A percentile compares a stretch with the other conserved stretches of the same genome.
phyloP scores from a whole-genome alignment of 148 eudicot genomes.

The Polygonum aviculare region DNA sequence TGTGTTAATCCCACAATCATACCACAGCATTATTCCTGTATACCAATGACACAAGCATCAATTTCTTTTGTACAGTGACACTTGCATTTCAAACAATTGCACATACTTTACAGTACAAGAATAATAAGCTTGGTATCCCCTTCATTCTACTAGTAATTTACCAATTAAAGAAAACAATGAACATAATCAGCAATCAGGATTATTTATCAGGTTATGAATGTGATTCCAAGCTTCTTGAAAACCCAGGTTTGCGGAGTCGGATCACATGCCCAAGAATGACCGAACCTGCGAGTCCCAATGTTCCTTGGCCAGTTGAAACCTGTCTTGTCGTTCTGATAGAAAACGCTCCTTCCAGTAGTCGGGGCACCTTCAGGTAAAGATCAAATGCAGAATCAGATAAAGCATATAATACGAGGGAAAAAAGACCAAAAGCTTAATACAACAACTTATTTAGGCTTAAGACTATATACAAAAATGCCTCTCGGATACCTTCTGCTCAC shows the following conservation, averaged over 20 bases:
- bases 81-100: too few relatives aligned
- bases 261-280: constrained; percentile 46
- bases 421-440: too few relatives aligned
- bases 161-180: background rate
- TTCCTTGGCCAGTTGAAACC: constrained; percentile 66
- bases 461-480: too few relatives aligned
- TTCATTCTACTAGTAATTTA: background rate
- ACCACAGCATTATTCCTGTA: too few relatives aligned
- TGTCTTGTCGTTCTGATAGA: constrained; percentile 55
- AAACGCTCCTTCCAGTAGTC: constrained; percentile 91
- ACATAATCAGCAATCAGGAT: background rate
- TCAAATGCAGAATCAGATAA: background rate
- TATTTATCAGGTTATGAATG: background rate
- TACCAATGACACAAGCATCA: too few relatives aligned
- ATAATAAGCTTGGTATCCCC: background rate
- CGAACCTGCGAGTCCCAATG: constrained; percentile 81
- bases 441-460: too few relatives aligned
- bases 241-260: constrained; percentile 13
- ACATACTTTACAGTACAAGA: too few relatives aligned
- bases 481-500: constrained; percentile 48
- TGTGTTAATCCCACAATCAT: too few relatives aligned
- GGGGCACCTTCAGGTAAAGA: constrained; percentile 44
- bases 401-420: background rate
- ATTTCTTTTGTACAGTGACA: too few relatives aligned
- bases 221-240: background rate